A percentile compares a stretch with the other conserved stretches of the same genome.
Conservation (phyloP, 2,329 filamentous ascomycete species). For the Curvularia sp. region DNA sequence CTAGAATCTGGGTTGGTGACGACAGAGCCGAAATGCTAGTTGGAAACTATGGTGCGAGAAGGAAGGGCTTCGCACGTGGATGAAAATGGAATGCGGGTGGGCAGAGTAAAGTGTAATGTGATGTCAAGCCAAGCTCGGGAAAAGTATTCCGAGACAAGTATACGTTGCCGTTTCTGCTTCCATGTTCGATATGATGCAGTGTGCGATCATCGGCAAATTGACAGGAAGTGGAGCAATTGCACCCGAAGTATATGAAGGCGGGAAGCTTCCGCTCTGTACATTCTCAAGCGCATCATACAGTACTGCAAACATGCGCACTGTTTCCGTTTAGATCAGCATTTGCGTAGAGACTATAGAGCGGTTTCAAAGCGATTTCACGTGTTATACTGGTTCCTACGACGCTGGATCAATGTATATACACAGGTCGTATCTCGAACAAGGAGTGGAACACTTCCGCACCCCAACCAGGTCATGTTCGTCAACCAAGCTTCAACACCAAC, state of each 20-base stretch:
- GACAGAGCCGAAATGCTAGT: background rate
- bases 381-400: background rate
- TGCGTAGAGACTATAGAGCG: too few relatives aligned
- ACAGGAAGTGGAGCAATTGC: background rate
- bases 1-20: background rate
- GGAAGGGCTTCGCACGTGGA: background rate
- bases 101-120: background rate
- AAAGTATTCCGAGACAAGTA: background rate
- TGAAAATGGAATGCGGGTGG: background rate
- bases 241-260: background rate
- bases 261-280: background rate
- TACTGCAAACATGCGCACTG: background rate
- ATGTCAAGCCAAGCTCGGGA: background rate
- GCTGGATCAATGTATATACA: background rate
- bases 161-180: background rate
- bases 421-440: background rate
- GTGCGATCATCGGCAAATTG: background rate
- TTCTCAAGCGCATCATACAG: background rate
- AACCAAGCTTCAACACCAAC: background rate
- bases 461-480: background rate
- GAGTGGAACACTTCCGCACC: slow-evolving; percentile 10
- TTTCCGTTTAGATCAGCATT: background rate
- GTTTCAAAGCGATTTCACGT: background rate
- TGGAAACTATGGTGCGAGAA: background rate
- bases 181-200: background rate